Conservation (phyloP, 2,329 filamentous ascomycete genomes). For the Aspergillus cejpii region DNA sequence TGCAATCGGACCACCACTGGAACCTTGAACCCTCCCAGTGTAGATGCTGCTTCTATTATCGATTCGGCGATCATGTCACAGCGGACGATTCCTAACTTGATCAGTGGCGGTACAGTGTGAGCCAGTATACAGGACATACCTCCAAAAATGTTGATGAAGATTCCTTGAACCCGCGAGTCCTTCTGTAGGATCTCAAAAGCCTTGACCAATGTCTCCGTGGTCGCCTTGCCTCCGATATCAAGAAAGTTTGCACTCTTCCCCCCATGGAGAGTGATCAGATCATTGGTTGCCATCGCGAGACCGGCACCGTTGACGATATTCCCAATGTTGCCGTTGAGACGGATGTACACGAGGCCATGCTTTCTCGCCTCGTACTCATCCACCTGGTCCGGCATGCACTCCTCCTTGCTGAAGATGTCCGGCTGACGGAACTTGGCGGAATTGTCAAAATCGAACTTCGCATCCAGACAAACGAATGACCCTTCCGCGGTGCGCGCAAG, state of each 20-base stretch:
- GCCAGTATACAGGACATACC: too few species aligned
- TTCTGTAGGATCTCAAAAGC: slow-evolving; percentile 25
- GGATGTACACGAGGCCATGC: slow-evolving; percentile 27
- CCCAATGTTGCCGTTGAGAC: slow-evolving; percentile 30
- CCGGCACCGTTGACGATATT: slow-evolving; percentile 33
- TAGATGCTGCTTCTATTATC: slow-evolving; percentile 40
- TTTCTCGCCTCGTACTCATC: slow-evolving; percentile 33
- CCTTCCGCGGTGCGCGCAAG: slow-evolving; percentile 29
- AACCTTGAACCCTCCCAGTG: slow-evolving; percentile 35
- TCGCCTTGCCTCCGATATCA: slow-evolving; percentile 29
- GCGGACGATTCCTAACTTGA: slow-evolving; percentile 40
- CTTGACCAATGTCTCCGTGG: slow-evolving; percentile 21
- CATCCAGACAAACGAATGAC: slow-evolving; percentile 32
- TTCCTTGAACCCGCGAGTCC: slow-evolving; percentile 24
- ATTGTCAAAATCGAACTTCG: slow-evolving; percentile 47
- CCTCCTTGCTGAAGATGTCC: slow-evolving; percentile 37
- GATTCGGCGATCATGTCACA: slow-evolving; percentile 50
- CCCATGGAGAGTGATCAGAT: slow-evolving; percentile 22
- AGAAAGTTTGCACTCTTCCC: slow-evolving; percentile 31
- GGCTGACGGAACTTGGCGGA: slow-evolving; percentile 41
- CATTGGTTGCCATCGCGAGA: slow-evolving; percentile 34
- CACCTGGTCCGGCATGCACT: slow-evolving; percentile 28
- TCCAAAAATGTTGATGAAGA: slow-evolving; percentile 53
- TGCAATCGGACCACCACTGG: slow-evolving; percentile 46
- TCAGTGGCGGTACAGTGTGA: too few species aligned